Evolutionary conservation across 169 alveolate genomes (phyloP).

Genomic region (Plasmodium vivax): DNA sequence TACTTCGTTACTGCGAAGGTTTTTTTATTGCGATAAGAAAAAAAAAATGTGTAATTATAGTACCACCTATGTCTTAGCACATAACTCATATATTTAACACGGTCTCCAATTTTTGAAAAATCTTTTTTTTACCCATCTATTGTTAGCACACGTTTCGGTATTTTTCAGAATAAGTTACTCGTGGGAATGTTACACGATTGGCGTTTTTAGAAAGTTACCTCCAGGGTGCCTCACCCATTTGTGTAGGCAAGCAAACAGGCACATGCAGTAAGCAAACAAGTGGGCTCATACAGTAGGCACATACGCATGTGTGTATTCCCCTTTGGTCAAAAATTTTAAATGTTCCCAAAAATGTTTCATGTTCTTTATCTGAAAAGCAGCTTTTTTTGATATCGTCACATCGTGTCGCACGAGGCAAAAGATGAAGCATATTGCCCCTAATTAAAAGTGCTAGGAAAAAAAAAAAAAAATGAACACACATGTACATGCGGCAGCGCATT

Average conservation of each 20-base stretch:
- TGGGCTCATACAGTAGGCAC: background rate
- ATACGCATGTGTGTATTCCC: background rate
- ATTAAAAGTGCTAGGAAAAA: background rate
- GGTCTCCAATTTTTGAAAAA: background rate
- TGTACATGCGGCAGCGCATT: background rate
- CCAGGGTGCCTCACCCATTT: background rate
- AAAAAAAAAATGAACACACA: background rate
- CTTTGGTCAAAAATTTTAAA: background rate
- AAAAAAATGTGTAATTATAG: background rate
- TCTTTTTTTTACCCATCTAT: background rate
- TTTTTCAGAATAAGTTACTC: background rate
- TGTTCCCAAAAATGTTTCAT: background rate
- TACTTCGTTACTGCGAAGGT: background rate
- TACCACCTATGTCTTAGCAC: background rate
- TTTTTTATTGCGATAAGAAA: background rate
- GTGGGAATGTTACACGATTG: background rate
- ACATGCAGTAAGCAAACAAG: background rate
- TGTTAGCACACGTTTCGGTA: background rate
- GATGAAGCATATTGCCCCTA: background rate
- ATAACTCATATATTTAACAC: slow-evolving; percentile 8
- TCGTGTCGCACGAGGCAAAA: background rate
- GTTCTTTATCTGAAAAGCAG: background rate
- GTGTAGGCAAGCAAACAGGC: background rate
- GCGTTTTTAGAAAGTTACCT: slow-evolving; percentile 5
- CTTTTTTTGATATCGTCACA: background rate